Conservation (phyloP, 129 eudicot genomes). For the Calendula officinalis region DNA sequence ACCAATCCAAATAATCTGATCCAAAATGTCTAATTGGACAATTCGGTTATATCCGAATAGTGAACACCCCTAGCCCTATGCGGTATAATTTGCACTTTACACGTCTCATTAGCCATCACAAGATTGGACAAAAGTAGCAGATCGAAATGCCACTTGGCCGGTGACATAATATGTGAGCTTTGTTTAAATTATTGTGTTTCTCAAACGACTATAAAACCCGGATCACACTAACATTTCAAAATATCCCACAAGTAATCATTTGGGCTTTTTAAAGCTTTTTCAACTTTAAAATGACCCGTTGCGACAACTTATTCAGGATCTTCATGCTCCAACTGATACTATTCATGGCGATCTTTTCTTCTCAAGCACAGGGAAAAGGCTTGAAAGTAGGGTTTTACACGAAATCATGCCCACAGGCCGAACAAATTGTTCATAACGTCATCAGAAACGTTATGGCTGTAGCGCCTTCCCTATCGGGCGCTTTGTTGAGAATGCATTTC, state of each 20-base stretch:
- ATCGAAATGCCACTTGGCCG: not conserved
- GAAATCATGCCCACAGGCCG: conserved; percentile 54
- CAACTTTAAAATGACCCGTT: conserved; percentile 10
- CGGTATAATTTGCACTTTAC: not conserved
- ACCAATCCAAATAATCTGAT: too few species aligned
- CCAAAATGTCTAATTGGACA: too few species aligned
- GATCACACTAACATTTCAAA: conserved; percentile 5
- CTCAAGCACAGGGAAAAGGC: conserved; percentile 34
- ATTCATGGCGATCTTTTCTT: conserved; percentile 13
- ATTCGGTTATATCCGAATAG: too few species aligned
- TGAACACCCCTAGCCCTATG: not conserved
- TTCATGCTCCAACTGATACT: conserved; percentile 22
- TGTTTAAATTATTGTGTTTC: conserved; percentile 29
- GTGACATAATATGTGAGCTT: not conserved
- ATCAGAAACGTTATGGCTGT: conserved; percentile 36
- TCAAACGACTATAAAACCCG: conserved; percentile 30
- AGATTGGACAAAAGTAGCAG: not conserved
- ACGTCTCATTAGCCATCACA: not conserved
- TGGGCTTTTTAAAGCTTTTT: conserved; percentile 7
- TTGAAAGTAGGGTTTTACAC: conserved; percentile 54
- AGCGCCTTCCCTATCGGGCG: conserved; percentile 58
- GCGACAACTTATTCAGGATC: conserved; percentile 7
- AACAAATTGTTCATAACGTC: conserved; percentile 33
- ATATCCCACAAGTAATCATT: conserved; percentile 5
- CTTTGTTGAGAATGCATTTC: conserved; percentile 62